phyloP scores from a whole-genome alignment of 2,329 filamentous ascomycete genomes.

The Madurella mycetomatis region DNA sequence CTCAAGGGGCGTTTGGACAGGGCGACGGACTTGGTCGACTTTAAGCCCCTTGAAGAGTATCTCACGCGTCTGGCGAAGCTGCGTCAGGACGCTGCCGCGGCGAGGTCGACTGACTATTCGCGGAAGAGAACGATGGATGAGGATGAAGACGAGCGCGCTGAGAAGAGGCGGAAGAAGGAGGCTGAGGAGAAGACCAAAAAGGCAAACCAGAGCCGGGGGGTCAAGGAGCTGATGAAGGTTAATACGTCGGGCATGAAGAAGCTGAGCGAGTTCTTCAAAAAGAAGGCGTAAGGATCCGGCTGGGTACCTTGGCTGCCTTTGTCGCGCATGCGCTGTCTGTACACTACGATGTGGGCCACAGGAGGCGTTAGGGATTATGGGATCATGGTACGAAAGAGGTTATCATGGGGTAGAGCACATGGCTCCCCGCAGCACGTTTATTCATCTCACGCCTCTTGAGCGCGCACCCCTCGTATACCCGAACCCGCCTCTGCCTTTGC shows the following conservation, averaged over 20 bases:
- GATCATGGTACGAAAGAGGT: neutral
- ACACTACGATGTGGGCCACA: neutral
- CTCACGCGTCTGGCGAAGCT: constrained; percentile 61
- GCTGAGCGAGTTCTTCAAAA: constrained; percentile 89
- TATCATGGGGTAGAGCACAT: neutral
- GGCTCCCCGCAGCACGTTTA: neutral
- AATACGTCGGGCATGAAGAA: constrained; percentile 95
- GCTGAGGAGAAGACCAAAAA: constrained; percentile 87
- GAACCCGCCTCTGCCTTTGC: constrained; percentile 42
- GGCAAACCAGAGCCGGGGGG: constrained; percentile 65
- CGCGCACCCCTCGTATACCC: constrained; percentile 51
- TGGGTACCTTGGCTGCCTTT: constrained; percentile 29
- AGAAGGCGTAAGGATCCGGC: constrained; percentile 40
- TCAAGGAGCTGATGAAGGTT: constrained; percentile 81
- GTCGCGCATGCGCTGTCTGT: neutral
- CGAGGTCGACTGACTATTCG: constrained; percentile 67
- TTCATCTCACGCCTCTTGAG: constrained; percentile 34
- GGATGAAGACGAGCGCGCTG: constrained; percentile 61
- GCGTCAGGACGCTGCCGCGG: constrained; percentile 65
- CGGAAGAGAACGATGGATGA: constrained; percentile 65
- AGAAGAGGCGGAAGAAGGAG: constrained; percentile 81
- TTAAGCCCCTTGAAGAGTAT: constrained; percentile 66
- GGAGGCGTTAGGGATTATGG: neutral
- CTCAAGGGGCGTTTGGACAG: constrained; percentile 40
- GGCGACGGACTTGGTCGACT: constrained; percentile 47